Conservation (phyloP, 768 basidiomycete genomes). For the Pisolithus microcarpus region DNA sequence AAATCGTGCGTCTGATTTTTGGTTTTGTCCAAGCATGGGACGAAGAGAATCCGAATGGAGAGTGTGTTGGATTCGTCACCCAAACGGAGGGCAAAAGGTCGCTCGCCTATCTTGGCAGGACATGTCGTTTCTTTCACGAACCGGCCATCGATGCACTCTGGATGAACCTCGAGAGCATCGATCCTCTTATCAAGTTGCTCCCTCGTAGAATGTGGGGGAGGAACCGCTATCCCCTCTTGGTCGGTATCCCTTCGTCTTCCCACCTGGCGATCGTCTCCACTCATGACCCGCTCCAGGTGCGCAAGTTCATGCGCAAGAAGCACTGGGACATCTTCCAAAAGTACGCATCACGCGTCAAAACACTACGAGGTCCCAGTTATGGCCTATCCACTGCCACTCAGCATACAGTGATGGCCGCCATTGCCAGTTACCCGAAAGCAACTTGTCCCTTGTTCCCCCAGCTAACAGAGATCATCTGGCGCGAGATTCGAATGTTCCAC, state of each 20-base stretch:
- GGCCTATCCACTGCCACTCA: constrained; percentile 11
- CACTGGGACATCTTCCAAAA: constrained; percentile 21
- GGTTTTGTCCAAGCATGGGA: constrained; percentile 15
- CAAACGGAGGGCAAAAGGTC: constrained; percentile 13
- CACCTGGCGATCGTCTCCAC: not conserved
- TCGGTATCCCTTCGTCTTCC: constrained; percentile 4
- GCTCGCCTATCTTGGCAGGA: constrained; percentile 22
- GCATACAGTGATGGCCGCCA: constrained; percentile 11
- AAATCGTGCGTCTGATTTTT: constrained; percentile 19
- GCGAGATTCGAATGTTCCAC: constrained; percentile 18
- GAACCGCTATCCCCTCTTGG: constrained; percentile 15
- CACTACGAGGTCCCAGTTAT: constrained; percentile 17
- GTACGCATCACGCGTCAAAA: constrained; percentile 20
- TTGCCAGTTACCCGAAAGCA: constrained; percentile 9
- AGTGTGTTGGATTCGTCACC: not conserved
- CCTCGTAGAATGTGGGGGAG: constrained; percentile 21
- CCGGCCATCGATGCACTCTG: constrained; percentile 22
- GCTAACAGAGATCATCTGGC: constrained; percentile 19
- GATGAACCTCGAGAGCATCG: constrained; percentile 22
- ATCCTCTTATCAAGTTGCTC: constrained; percentile 20
- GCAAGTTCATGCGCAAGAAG: constrained; percentile 20
- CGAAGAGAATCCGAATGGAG: constrained; percentile 2
- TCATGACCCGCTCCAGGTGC: constrained; percentile 8
- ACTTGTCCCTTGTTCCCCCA: constrained; percentile 20
- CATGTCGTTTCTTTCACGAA: constrained; percentile 17